Evolutionary conservation across 1,139 yeast genomes (phyloP), one percentile per base, ranked within the genome.

Genomic region (Debaryomyces coudertii): DNA sequence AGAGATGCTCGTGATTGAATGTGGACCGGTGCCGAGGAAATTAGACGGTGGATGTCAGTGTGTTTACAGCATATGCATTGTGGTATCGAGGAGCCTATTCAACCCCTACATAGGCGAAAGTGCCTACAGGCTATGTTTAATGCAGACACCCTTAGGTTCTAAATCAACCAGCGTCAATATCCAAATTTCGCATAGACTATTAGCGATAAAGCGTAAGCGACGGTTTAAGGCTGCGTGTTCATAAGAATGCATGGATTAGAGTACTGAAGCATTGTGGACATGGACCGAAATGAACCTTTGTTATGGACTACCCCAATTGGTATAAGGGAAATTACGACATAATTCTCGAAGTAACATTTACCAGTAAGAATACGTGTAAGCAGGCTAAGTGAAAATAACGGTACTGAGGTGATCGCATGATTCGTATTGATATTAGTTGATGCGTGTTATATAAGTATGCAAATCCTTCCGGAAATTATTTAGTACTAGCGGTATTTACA

Each of bases 31-130:
- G 15, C 36, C 24, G 36, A 33, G 36, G 36, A 5, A 33, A 11
- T 6, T 18, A 18, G 15, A n/a, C 24, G 15, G n/a, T 11, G 1
- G n/a, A 12, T 33, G 22, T 11, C 24, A 20, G 24, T 33, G n/a
- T 11, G 36, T 7, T 18, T n/a, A 5, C 6, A 18, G 7, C 9
- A 18, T 3, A n/a, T 18, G 12, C 14, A 33, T 33, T 18, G 36
- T 20, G 20, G 18, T 33, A 20, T 15, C n/a, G 18, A 3, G 9
- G 12, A 16, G 36, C 5, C 12, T 18, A 33, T 16, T 18, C 24
- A 18, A 12, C 36, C 36, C 33, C 36, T 33, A 35, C 38, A 35
- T 35, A 35, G 38, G 27, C 38, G 38, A 35, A 15, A 8, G 28
- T 35, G 38, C 28, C 28, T 24, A 20, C 7, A 35, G 28, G 7